Conservation (phyloP, 257 asterid species). For the Forsythia viridissima region DNA sequence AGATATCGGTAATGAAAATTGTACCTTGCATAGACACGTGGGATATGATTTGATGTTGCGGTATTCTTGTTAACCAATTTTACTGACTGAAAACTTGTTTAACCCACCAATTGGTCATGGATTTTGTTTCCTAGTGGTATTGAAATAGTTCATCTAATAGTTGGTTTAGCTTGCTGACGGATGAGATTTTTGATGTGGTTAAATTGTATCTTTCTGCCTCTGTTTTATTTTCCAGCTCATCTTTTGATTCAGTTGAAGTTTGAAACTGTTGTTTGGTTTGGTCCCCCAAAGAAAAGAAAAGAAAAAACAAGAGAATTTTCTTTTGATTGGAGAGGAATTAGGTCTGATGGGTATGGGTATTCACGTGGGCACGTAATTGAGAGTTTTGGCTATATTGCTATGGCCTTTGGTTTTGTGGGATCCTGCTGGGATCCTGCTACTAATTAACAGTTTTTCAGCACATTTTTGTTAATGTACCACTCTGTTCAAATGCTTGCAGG, state of each 20-base stretch:
- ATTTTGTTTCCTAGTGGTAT: constrained; percentile 9
- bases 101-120: constrained; percentile 8
- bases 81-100: constrained; percentile 1
- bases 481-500: constrained; percentile 53
- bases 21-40: background rate
- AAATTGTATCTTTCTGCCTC: background rate
- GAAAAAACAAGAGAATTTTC: background rate
- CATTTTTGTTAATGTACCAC: constrained; percentile 15
- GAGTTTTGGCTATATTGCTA: background rate
- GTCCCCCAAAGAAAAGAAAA: background rate
- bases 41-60: background rate
- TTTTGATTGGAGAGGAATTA: background rate
- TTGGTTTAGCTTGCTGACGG: constrained; percentile 15
- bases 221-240: background rate
- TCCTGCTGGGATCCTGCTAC: constrained; percentile 2
- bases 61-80: background rate
- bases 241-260: background rate
- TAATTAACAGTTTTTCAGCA: constrained; percentile 7
- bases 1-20: constrained; percentile 17
- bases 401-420: background rate
- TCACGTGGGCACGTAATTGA: background rate
- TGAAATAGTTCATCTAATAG: constrained; percentile 6
- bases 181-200: constrained; percentile 21
- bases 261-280: constrained; percentile 16
- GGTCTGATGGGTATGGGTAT: background rate